Evolutionary conservation across 2,329 filamentous ascomycete genomes (phyloP).

Genomic region (Colletotrichum orchidophilum): DNA sequence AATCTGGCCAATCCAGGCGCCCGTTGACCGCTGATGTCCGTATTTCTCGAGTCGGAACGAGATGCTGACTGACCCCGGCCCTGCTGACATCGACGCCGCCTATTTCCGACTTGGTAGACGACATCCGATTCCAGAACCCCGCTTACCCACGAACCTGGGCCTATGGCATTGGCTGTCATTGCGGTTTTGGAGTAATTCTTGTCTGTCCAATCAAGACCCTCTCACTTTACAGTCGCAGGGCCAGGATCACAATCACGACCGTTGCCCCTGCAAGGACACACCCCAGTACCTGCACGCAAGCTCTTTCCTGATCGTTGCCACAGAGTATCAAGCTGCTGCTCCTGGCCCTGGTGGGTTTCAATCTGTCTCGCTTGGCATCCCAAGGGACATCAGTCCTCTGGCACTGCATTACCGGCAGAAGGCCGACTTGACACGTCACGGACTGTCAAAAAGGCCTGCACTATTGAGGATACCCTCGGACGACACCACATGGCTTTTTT

Average conservation of each 20-base stretch:
- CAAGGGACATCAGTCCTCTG: not conserved
- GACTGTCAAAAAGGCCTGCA: not conserved
- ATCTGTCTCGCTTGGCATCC: not conserved
- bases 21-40: not conserved
- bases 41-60: not conserved
- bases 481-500: not conserved
- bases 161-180: not conserved
- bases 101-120: conserved; percentile 5
- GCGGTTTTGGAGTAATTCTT: not conserved
- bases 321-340: not conserved
- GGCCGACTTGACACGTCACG: not conserved
- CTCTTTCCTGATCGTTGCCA: not conserved
- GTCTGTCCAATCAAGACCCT: not conserved
- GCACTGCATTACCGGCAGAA: not conserved
- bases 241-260: not conserved
- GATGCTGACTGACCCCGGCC: not conserved
- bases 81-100: not conserved
- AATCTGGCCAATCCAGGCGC: not conserved
- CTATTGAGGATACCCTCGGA: not conserved
- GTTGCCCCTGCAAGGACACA: not conserved
- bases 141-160: not conserved
- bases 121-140: not conserved
- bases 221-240: not conserved
- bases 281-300: not conserved
- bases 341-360: not conserved